Evolutionary conservation across 2,329 filamentous ascomycete genomes (phyloP), one percentile per base, ranked within the genome.

Genomic region (Aspergillus texensis): DNA sequence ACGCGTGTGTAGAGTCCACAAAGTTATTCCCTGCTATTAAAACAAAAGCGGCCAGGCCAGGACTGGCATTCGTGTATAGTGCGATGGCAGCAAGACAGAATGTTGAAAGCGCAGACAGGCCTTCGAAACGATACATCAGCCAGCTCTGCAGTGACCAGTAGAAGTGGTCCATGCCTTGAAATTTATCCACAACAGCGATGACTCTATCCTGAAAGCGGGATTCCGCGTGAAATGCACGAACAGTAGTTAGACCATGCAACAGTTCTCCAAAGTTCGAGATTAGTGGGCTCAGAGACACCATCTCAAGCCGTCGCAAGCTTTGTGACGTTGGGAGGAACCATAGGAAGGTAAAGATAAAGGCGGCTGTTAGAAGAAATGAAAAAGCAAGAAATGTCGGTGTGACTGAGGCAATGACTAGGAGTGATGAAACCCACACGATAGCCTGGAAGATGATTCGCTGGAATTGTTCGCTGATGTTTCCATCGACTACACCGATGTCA

Each of bases 151-250:
- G 83, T 63, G 89, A 91, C 91, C 93, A 97, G 79, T 96, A 97
- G 79, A 97, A 96, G 75, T 97, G 94, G 71, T 97, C 94, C 85
- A 96, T 95, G 74, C 93, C 93, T 75, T 97, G 94, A 74, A 97
- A 97, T 21, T 89, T 88, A 72, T 97, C 93, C 0, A 93, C 93
- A 0, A 93, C 93, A 2, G 85, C 81, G 39, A 97, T 89, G 58
- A 96, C 92, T 57, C 89, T 86, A 65, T 89, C 86, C 72, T 96
- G 92, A 72, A 97, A 97, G 58, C 91, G 88, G 4, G 85, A 81
- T 69, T 96, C 90, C 0, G 90, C 92, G 56, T 86, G 88, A 74
- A 96, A 94, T 0, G 94, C 93, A 50, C 92, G 88, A 26, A 97
- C 93, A 0, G 94, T 97, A 0, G 91, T 93, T 10, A 97, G 80